Conservation (phyloP, 2,329 filamentous ascomycete genomes). For the Davidsoniella neocaledoniae region DNA sequence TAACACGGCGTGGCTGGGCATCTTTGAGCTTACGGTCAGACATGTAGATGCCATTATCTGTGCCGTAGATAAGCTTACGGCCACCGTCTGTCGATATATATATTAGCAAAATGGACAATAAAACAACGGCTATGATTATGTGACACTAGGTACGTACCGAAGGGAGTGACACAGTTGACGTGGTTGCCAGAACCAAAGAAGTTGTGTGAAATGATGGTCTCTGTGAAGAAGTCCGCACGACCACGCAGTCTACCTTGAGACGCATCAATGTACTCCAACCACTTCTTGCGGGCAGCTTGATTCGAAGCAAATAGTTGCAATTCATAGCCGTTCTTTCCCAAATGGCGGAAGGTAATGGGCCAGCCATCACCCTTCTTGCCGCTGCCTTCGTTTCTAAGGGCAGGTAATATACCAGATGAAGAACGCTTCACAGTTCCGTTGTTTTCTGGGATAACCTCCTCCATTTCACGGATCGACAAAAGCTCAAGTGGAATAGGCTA, state of each 20-base stretch:
- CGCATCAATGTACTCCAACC: conserved; percentile 86
- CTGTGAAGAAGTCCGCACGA: conserved; percentile 81
- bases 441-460: conserved; percentile 66
- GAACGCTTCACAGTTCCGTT: conserved; percentile 68
- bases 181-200: conserved; percentile 54
- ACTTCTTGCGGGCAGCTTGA: conserved; percentile 78
- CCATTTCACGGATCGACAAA: conserved; percentile 89
- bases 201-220: conserved; percentile 39
- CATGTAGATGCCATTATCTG: conserved; percentile 83
- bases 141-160: conserved; percentile 41
- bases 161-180: conserved; percentile 88
- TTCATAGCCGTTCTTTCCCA: conserved; percentile 92
- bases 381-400: conserved; percentile 28
- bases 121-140: neutral
- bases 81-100: conserved; percentile 53
- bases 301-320: conserved; percentile 76
- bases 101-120: conserved; percentile 13
- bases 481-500: conserved; percentile 86
- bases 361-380: conserved; percentile 56
- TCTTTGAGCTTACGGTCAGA: conserved; percentile 84
- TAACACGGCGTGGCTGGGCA: conserved; percentile 59
- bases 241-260: conserved; percentile 78
- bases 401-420: conserved; percentile 64
- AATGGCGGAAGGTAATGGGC: conserved; percentile 89
- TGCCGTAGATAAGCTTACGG: conserved; percentile 84